phyloP scores from a whole-genome alignment of 2,329 filamentous ascomycete species.

The Xylaria sp. region DNA sequence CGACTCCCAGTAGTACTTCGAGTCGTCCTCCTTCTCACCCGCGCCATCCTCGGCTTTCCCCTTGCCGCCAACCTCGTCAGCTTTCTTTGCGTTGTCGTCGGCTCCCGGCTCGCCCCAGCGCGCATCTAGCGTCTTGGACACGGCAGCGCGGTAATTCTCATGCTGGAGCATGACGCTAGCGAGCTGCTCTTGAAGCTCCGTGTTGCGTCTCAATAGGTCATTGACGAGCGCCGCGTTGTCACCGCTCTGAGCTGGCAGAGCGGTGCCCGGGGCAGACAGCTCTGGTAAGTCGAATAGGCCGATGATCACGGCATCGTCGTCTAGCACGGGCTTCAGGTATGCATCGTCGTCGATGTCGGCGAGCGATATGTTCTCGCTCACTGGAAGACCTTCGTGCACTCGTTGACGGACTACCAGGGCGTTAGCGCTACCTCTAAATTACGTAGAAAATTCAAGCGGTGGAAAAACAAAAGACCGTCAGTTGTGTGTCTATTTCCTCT shows the following conservation, averaged over 20 bases:
- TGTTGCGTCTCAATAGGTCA: conserved; percentile 61
- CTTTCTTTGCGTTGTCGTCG: conserved; percentile 46
- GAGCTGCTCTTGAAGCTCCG: conserved; percentile 69
- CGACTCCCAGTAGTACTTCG: conserved; percentile 69
- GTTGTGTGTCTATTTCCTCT: background rate
- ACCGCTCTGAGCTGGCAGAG: conserved; percentile 39
- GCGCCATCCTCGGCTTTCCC: conserved; percentile 45
- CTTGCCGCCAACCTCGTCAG: conserved; percentile 45
- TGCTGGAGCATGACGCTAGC: conserved; percentile 70
- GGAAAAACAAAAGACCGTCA: background rate
- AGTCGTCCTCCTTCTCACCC: conserved; percentile 53
- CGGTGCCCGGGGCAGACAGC: conserved; percentile 48
- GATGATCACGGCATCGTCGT: conserved; percentile 90
- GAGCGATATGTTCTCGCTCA: conserved; percentile 69
- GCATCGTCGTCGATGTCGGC: conserved; percentile 78
- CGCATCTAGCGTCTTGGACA: conserved; percentile 74
- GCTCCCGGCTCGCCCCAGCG: conserved; percentile 69
- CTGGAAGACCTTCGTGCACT: conserved; percentile 56
- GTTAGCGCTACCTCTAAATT: conserved; percentile 26
- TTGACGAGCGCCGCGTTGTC: conserved; percentile 51
- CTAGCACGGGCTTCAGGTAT: conserved; percentile 84
- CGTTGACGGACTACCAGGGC: conserved; percentile 58
- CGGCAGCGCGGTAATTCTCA: conserved; percentile 71
- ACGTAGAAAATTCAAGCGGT: background rate
- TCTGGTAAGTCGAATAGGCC: conserved; percentile 81